Percentiles rank a stretch among this genome's conserved stretches.
phyloP scores from a whole-genome alignment of 371 early-diverging fungal species.

The Saksenaea oblongispora region DNA sequence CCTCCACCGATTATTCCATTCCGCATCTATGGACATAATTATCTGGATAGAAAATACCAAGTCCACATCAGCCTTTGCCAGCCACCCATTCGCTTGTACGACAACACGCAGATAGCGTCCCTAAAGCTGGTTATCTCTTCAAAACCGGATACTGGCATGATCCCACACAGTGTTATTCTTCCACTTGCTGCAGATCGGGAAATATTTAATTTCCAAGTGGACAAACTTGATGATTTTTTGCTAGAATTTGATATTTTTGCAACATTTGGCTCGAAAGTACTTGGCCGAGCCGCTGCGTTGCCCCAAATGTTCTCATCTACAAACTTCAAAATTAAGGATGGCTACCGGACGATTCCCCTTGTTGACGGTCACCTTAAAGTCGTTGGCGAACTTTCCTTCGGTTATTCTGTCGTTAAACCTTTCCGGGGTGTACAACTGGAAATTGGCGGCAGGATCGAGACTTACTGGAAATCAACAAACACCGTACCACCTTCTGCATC shows the following conservation, averaged over 20 bases:
- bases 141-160: slow-evolving; percentile 84
- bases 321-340: slow-evolving; percentile 37
- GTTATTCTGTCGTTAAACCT: slow-evolving; percentile 81
- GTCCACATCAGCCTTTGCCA: slow-evolving; percentile 71
- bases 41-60: slow-evolving; percentile 83
- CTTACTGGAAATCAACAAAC: slow-evolving; percentile 95
- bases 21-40: slow-evolving; percentile 95
- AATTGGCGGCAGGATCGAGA: slow-evolving; percentile 93
- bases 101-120: slow-evolving; percentile 68
- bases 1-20: slow-evolving; percentile 98
- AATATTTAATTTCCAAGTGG: slow-evolving; percentile 83
- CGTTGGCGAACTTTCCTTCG: slow-evolving; percentile 88
- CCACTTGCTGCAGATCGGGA: slow-evolving; percentile 84
- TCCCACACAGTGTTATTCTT: slow-evolving; percentile 89
- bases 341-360: slow-evolving; percentile 68
- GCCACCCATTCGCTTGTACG: slow-evolving; percentile 66
- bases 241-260: slow-evolving; percentile 93
- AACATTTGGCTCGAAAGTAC: slow-evolving; percentile 90
- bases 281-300: slow-evolving; percentile 87
- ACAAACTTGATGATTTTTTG: slow-evolving; percentile 70
- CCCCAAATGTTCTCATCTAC: slow-evolving; percentile 63
- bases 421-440: slow-evolving; percentile 84
- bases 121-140: slow-evolving; percentile 61
- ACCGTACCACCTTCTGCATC: slow-evolving; percentile 42
- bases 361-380: slow-evolving; percentile 86